Percentiles rank a stretch among this genome's conserved stretches.
Evolutionary conservation across 2,329 filamentous ascomycete genomes (phyloP).

Genomic region (Chrysoporthe puriensis): DNA sequence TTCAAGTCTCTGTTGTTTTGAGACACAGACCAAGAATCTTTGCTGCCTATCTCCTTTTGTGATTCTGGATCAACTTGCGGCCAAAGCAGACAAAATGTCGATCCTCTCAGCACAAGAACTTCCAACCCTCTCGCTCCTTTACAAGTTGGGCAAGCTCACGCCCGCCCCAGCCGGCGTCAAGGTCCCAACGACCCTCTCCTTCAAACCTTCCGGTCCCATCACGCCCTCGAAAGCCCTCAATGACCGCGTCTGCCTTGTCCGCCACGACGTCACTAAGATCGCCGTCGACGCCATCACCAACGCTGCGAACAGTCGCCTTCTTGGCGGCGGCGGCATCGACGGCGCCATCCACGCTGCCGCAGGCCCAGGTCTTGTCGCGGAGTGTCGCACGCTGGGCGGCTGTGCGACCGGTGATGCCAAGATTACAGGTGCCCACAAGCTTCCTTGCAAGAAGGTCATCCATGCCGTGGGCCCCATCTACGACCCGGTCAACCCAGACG

Average conservation of each 20-base stretch:
- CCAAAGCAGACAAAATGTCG: conserved; percentile 38
- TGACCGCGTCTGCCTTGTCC: conserved; percentile 69
- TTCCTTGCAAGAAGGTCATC: conserved; percentile 80
- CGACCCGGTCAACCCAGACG: conserved; percentile 42
- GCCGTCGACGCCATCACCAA: conserved; percentile 86
- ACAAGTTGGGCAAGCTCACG: conserved; percentile 58
- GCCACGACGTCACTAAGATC: conserved; percentile 81
- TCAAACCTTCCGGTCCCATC: conserved; percentile 33
- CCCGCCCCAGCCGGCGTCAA: conserved; percentile 28
- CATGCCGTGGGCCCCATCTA: conserved; percentile 91
- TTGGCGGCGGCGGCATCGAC: conserved; percentile 89
- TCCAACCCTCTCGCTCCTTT: conserved; percentile 67
- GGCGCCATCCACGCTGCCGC: conserved; percentile 86
- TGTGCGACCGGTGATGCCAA: conserved; percentile 80
- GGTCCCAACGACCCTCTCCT: conserved; percentile 31
- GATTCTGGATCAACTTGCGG: not conserved
- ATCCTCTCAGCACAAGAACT: conserved; percentile 56
- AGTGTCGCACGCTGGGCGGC: conserved; percentile 73
- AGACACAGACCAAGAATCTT: not conserved
- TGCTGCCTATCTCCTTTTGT: not conserved
- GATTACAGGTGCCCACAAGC: conserved; percentile 75
- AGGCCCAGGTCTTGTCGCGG: conserved; percentile 67
- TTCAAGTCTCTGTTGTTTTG: no score
- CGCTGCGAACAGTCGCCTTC: conserved; percentile 78
- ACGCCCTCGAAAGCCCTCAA: conserved; percentile 62